Conservation (phyloP, 73 alveolate genomes). For the Stentor roeselii region DNA sequence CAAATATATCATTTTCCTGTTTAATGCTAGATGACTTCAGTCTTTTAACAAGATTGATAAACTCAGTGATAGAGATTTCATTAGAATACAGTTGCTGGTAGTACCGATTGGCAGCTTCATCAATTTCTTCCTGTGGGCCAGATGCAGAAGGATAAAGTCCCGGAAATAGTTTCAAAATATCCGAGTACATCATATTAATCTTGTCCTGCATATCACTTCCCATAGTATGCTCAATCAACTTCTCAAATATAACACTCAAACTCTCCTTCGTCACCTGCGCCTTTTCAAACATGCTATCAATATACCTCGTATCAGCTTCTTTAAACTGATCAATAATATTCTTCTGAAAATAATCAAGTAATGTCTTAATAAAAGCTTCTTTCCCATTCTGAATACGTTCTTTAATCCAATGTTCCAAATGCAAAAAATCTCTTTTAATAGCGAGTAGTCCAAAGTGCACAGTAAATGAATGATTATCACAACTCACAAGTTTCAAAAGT, state of each 20-base stretch:
- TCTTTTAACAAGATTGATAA: constrained; percentile 67
- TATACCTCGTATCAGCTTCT: constrained; percentile 42
- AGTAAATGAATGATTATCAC: constrained; percentile 88
- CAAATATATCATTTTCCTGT: constrained; percentile 92
- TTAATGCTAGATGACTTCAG: constrained; percentile 71
- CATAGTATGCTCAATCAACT: constrained; percentile 55
- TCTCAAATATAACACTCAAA: constrained; percentile 79
- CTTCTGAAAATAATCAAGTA: constrained; percentile 84
- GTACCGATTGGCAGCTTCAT: constrained; percentile 83
- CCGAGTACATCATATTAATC: constrained; percentile 57
- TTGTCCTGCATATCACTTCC: constrained; percentile 57
- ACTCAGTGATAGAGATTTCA: constrained; percentile 71
- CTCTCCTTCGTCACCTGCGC: constrained; percentile 85
- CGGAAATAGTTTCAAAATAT: constrained; percentile 66
- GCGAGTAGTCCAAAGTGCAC: constrained; percentile 93
- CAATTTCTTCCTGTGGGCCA: constrained; percentile 80
- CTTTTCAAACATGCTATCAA: constrained; percentile 76
- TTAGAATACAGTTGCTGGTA: constrained; percentile 87
- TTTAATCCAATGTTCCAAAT: constrained; percentile 90
- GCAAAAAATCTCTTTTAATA: constrained; percentile 95
- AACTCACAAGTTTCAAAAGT: constrained; percentile 78
- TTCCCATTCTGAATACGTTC: constrained; percentile 81
- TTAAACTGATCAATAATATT: constrained; percentile 71
- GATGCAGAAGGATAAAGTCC: constrained; percentile 60
- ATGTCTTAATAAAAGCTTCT: constrained; percentile 81